Percentiles rank a stretch among this genome's conserved stretches.
These are phyloP conservation scores for Immersiella caudata DNA, from an alignment of 495 filamentous ascomycete species.

Conservation along the genomic window DNA sequence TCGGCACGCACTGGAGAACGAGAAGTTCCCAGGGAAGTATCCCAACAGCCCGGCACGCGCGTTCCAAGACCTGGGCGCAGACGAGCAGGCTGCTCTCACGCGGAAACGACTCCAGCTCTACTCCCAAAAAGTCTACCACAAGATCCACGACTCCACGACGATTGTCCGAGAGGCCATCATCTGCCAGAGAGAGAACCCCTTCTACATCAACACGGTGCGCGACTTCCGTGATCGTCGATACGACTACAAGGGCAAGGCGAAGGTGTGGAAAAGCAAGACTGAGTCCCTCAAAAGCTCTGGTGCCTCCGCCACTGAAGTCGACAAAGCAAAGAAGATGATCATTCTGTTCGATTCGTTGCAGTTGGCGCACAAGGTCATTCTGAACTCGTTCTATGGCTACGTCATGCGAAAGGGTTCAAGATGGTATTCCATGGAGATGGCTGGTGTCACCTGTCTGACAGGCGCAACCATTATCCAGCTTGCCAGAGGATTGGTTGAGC, in stretches of 20 bases:
- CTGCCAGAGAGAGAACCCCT: slow-evolving; percentile 97
- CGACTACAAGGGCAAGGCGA: slow-evolving; percentile 97
- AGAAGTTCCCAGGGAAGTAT: slow-evolving; percentile 77
- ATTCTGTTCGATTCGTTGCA: slow-evolving; percentile 94
- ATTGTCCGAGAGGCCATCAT: slow-evolving; percentile 96
- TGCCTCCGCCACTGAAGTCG: slow-evolving; percentile 74
- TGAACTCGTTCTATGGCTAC: slow-evolving; percentile 99
- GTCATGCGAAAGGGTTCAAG: slow-evolving; percentile 98
- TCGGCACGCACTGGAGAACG: slow-evolving; percentile 86
- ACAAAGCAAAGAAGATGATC: slow-evolving; percentile 98
- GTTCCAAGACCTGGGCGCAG: slow-evolving; percentile 77
- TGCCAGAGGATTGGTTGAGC: slow-evolving; percentile 90
- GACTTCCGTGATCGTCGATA: slow-evolving; percentile 95
- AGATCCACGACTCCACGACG: slow-evolving; percentile 93
- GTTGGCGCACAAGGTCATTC: slow-evolving; percentile 96
- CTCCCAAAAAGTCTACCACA: slow-evolving; percentile 99
- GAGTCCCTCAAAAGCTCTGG: slow-evolving; percentile 81
- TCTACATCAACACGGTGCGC: slow-evolving; percentile 96
- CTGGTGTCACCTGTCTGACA: slow-evolving; percentile 95
- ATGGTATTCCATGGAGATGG: slow-evolving; percentile 99
- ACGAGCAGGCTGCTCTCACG: slow-evolving; percentile 80
- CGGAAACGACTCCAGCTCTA: slow-evolving; percentile 91
- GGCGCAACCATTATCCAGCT: slow-evolving; percentile 98
- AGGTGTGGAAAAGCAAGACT: slow-evolving; percentile 97
- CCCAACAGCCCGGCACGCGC: slow-evolving; percentile 69